Evolutionary conservation across 805 yeast genomes (phyloP), one percentile per base, ranked within the genome.

Genomic region (Ogataea methylovora): DNA sequence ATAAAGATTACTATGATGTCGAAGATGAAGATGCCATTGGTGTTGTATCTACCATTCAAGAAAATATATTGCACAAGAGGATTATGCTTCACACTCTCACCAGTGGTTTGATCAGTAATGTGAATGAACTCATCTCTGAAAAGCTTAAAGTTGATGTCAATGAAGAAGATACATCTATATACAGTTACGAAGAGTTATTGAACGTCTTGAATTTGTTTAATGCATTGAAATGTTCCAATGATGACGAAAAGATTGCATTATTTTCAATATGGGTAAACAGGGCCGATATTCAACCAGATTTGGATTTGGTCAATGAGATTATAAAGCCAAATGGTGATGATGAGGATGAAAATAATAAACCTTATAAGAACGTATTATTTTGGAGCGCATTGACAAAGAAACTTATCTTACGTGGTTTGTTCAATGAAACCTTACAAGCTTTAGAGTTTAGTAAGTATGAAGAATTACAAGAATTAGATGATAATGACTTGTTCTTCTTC

Each of bases 261-360:
- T 54, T 77, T 24, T 54, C 68, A 12, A 67, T 64, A 31, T 83
- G 92, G 92, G 63, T 79, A 18, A 83, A 83, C 48, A 65, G 74
- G 36, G 76, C 79, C 21, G 84, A 81, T 49, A 76, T 79, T 5
- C 72, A 73, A 43, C 88, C 88, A 1, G 74, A 69, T 38, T 62
- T 63, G 14, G 72, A 67, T 19, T 54, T 71, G 22, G 61, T 71
- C 4, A 69, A 73, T 34, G 62, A 54, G 29, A 69, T 70, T 8
- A 55, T 68, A 45, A 49, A 51, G 22, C n/a, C n/a, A n/a, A n/a
- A n/a, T n/a, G 58, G 55, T 15, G 70, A 65, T 2, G 58, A 51
- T 30, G 35, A 45, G 22, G 25, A 23, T n/a, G 36, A 25, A 24
- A 12, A n/a, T 16, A 4, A 17, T 7, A n/a, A 19, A 15, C 78